Percentiles rank a stretch among this genome's conserved stretches.
phyloP scores from a whole-genome alignment of 257 asterid genomes.

The Oldenlandia corymbosa region DNA sequence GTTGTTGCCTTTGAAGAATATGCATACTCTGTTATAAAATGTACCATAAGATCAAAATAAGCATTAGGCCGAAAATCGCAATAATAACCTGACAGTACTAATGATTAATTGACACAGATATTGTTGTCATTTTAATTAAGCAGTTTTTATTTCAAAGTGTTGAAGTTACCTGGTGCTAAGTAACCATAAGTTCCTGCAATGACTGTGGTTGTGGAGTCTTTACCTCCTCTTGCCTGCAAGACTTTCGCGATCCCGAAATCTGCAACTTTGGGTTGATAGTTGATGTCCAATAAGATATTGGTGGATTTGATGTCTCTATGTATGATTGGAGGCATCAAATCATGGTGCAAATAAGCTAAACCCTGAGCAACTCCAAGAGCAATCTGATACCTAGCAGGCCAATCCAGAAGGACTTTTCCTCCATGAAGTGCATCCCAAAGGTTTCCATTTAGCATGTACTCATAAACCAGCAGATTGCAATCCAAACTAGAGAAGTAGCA shows the following conservation, averaged over 20 bases:
- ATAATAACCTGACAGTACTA: too few relatives aligned
- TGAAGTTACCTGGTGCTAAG: constrained; percentile 72
- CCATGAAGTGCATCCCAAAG: constrained; percentile 80
- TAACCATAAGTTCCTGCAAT: constrained; percentile 96
- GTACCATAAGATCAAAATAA: constrained; percentile 5
- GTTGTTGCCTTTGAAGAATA: constrained; percentile 87
- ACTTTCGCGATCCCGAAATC: constrained; percentile 94
- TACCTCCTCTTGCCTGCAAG: constrained; percentile 67
- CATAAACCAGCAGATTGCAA: constrained; percentile 71
- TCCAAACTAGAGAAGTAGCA: constrained; percentile 68
- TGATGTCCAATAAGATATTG: constrained; percentile 64
- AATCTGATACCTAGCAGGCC: constrained; percentile 77
- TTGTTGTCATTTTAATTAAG: too few relatives aligned
- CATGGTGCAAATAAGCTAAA: constrained; percentile 85
- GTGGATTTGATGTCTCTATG: constrained; percentile 89
- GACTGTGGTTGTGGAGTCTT: constrained; percentile 59
- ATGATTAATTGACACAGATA: background rate
- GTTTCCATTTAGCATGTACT: constrained; percentile 84
- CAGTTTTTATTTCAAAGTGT: background rate
- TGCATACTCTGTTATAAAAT: constrained; percentile 59
- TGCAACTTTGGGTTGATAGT: constrained; percentile 78
- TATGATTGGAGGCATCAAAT: constrained; percentile 62
- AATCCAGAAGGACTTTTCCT: constrained; percentile 50
- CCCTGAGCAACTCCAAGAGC: constrained; percentile 88
- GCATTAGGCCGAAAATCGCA: constrained; percentile 7